Evolutionary conservation across 257 asterid species (phyloP), one percentile per base, ranked within the genome.

Genomic region (Mitragyna speciosa): DNA sequence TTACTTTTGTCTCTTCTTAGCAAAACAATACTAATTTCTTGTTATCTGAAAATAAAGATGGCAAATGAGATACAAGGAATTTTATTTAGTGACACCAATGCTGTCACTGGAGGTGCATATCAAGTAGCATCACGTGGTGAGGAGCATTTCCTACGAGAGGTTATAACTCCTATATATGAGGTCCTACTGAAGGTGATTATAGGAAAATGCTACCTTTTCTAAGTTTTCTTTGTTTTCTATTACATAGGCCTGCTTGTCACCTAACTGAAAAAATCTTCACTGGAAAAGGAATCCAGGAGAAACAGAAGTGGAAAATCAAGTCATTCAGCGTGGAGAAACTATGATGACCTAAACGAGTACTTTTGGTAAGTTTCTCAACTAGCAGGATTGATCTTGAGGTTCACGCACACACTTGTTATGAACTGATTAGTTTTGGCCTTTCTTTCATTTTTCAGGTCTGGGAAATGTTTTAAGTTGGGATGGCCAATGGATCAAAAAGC

Each of bases 241-340:
- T 48, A 22, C 33, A 30, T 67, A n/a, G 15, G 43, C 22, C 49
- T 47, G 22, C 19, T 70, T 47, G 51, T 76, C 63, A 68, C 79
- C 68, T 83, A 71, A 75, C 17, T 59, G 58, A 36, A 61, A 64
- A 61, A 73, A 80, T 84, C 82, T 91, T 88, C 31, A 58, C 87
- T 85, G 88, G 83, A 86, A 84, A 87, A 96, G 99, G 99, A 96
- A 94, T 96, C 87, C 56, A 83, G 92, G 92, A 94, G 91, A 91
- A 94, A 96, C 84, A 88, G 83, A 87, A 73, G 56, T 48, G 97
- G 98, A 85, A 94, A 90, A 88, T 94, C 98, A 76, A 96, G 99
- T 84, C 99, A 96, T 89, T 88, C 98, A 22, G 92, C 89, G 80
- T 92, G 98, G 98, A 90, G 99, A 89, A 96, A 94, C 89, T 96